Evolutionary conservation across 306 rosid species (phyloP), one percentile per base, ranked within the genome.

Genomic region (Rubus idaeus): DNA sequence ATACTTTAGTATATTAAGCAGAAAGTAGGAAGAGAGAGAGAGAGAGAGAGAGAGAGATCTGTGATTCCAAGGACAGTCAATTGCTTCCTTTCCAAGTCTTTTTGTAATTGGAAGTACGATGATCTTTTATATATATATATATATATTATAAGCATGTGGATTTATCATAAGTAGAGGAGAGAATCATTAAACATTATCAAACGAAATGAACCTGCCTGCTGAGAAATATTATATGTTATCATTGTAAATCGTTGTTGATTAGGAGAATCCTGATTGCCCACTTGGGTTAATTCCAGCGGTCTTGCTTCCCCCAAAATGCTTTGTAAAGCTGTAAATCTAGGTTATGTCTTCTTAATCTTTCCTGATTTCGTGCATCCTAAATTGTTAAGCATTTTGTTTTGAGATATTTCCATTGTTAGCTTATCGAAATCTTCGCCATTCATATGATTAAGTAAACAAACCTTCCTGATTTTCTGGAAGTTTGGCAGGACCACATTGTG

Each of bases 31-130:
- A 56, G 52, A 47, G 41, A 49, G 62, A 42, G 63, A 26, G 73
- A 21, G 71, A 70, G 67, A 42, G 63, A 26, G 73, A 21, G 71
- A 70, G 70, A 73, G 71, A 75, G 78, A 20, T 71, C 23, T 49
- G 39, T 5, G 42, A 45, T 75, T 67, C 77, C 69, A 66, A 77
- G 64, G 58, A 57, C 42, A 51, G 77, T 66, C 70, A 45, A 20
- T 74, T 79, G 83, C 84, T 79, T 87, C 67, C 64, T 62, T 37
- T 61, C 69, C 67, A 79, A 79, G 86, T 75, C n/a, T 75, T 71
- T 52, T 69, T 18, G 44, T 74, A 21, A 45, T 18, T 26, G 47
- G 68, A 14, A 67, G 71, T 80, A 56, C 78, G 49, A 63, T 64
- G 78, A 63, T 86, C 68, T 61, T 76, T n/a, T n/a, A n/a, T n/a